Evolutionary conservation across 148 eudicot species (phyloP).

Genomic region (Rhododendron williamsianum): DNA sequence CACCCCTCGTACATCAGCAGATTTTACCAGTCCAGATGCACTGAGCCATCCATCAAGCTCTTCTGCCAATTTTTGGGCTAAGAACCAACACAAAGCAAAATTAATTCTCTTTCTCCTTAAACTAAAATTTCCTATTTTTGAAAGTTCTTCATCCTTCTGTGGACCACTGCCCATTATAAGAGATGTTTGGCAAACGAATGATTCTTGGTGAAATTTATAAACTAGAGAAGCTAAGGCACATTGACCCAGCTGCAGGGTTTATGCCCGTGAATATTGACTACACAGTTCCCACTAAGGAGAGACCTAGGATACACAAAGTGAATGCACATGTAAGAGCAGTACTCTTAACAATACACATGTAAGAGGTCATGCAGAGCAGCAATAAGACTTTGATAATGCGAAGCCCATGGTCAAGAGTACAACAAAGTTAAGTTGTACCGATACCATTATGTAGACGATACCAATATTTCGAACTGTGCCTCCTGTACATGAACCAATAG

Average conservation of each 20-base stretch:
- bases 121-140: neutral
- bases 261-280: neutral
- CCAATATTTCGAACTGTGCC: too few relatives aligned
- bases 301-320: neutral
- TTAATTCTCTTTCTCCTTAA: neutral
- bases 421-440: too few relatives aligned
- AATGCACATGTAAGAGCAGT: neutral
- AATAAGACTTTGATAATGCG: neutral
- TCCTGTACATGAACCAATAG: too few relatives aligned
- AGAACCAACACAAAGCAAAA: constrained; percentile 6
- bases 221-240: neutral
- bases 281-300: neutral
- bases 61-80: constrained; percentile 64
- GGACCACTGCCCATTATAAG: neutral
- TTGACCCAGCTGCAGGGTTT: neutral
- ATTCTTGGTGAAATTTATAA: neutral
- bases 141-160: neutral
- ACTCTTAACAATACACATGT: neutral
- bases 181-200: neutral
- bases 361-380: neutral
- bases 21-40: constrained; percentile 54
- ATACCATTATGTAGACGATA: too few relatives aligned
- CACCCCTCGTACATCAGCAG: constrained; percentile 93
- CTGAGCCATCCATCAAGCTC: constrained; percentile 90
- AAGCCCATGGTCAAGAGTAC: too few relatives aligned